Conservation (phyloP, 2,329 filamentous ascomycete species). For the Lachnellula occidentalis region DNA sequence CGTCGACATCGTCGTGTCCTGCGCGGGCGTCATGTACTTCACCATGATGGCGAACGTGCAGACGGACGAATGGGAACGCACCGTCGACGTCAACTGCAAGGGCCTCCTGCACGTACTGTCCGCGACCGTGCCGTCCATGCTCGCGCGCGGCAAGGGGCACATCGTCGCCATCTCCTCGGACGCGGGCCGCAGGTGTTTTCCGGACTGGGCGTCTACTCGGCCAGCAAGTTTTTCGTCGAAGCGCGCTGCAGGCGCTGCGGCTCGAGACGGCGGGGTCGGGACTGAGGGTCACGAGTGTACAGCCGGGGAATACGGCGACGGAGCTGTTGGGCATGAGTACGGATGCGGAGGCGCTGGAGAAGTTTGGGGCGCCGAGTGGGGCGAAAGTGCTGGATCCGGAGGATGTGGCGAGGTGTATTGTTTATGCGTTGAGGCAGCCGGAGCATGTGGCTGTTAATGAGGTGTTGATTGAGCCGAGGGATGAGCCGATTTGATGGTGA, state of each 20-base stretch:
- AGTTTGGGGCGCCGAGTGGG: constrained; percentile 69
- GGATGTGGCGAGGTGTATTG: constrained; percentile 67
- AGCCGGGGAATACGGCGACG: constrained; percentile 72
- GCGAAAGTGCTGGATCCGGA: constrained; percentile 69
- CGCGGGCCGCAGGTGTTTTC: constrained; percentile 75
- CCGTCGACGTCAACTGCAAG: constrained; percentile 83
- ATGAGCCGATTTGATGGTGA: constrained; percentile 59
- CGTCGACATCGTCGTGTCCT: constrained; percentile 73
- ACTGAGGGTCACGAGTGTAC: constrained; percentile 66
- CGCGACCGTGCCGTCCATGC: constrained; percentile 65
- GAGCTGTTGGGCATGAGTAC: constrained; percentile 70
- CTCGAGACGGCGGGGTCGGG: constrained; percentile 72
- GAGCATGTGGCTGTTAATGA: constrained; percentile 75
- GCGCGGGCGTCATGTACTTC: constrained; percentile 83
- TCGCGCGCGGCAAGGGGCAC: constrained; percentile 62
- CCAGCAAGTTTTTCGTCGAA: constrained; percentile 81
- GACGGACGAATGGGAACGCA: constrained; percentile 72
- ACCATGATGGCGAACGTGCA: constrained; percentile 78
- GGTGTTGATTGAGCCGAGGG: constrained; percentile 70
- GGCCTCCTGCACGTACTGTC: constrained; percentile 69
- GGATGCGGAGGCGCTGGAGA: constrained; percentile 70
- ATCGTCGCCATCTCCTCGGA: constrained; percentile 79
- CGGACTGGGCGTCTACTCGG: constrained; percentile 75
- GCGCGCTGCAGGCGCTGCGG: constrained; percentile 67
- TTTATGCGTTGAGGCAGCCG: constrained; percentile 70